Evolutionary conservation across 2,329 filamentous ascomycete species (phyloP), one percentile per base, ranked within the genome.

Genomic region (Cyphellophora attinorum): DNA sequence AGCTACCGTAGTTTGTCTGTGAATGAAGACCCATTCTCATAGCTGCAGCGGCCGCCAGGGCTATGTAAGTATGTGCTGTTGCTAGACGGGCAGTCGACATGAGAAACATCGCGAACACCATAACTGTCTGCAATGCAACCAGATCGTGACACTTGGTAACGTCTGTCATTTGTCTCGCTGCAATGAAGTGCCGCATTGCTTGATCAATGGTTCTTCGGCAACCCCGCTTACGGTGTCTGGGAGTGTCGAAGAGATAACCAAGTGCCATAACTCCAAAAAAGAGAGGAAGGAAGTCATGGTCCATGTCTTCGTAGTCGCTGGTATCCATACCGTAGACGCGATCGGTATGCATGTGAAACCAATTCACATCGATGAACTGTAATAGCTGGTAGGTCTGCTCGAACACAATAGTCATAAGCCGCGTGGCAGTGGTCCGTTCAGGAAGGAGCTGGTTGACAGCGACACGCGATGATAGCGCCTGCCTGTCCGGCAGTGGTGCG

Each of bases 61-160:
- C 40, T 15, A 43, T 36, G 16, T 36, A 41, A 2, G 40, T 36
- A 30, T 45, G 38, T 5, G 37, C 40, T 2, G 37, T 39, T 3
- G 40, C 40, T 13, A 45, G 29, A 16, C 42, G 34, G 14, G 40
- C 40, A 2, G 42, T 43, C 5, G 42, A 45, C n/a, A 43, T 41
- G 11, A 43, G 31, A 29, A 45, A 45, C 5, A 45, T 33, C 11
- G 36, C 27, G n/a, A 45, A 34, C 11, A 30, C 31, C 10, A 45
- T 27, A 11, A 43, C 11, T 2, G 38, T 39, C 25, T 45, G 42
- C 17, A 45, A 21, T 5, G 31, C 17, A 11, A 37, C 31, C 12
- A 45, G 23, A n/a, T 35, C 36, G 3, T 37, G 35, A 25, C 38
- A 38, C 11, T 31, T 34, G 19, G 35, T 33, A 29, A 45, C 34